Base-by-base conservation (phyloP, 257 asterid species). In the Lycium barbarum region DNA sequence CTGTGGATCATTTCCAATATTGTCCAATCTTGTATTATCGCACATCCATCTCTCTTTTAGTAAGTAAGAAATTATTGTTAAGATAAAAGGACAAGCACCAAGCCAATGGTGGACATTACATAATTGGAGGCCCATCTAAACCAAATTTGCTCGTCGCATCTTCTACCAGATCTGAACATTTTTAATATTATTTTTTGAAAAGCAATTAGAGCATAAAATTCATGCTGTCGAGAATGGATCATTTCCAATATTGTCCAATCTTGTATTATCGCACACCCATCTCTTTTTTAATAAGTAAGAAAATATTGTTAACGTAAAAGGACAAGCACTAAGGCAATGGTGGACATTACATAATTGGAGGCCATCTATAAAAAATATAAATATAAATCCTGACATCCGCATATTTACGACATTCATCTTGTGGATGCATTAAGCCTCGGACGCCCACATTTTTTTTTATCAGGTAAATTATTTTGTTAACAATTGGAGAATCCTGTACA, bases 91-190 rank as follows among this genome's bases (percentile, higher is more conserved):
- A 72, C 36, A 20, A 72, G 58, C 10, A 72, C 54, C 18, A 72
- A 43, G 17, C 18, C 9, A 72, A 72, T 72, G 80, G 33, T 43
- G 18, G 80, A 43, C 80, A n/a, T 45, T 10, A 10, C 58, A 72
- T 18, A 72, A 72, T n/a, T 26, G 18, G 57, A 72, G 80, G 80
- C 80, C 57, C 58, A 10, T n/a, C 13, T n/a, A 72, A 2, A 72
- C 7, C 79, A n/a, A 45, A 43, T 72, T 72, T 47, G 18, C 14
- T 43, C 57, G 43, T 43, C 2, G 6, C 57, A n/a, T 45, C 80
- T 47, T 72, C 36, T 72, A 43, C 80, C 17, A 72, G 58, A 10
- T 17, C 36, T 6, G 33, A 18, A 9, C 18, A 43, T 10, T 72
- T 72, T 4, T 43, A 22, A 43, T n/a, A 18, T 43, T 18, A 5